Evolutionary conservation across 2,329 filamentous ascomycete species (phyloP).

Genomic region (Plenodomus biglobosus): DNA sequence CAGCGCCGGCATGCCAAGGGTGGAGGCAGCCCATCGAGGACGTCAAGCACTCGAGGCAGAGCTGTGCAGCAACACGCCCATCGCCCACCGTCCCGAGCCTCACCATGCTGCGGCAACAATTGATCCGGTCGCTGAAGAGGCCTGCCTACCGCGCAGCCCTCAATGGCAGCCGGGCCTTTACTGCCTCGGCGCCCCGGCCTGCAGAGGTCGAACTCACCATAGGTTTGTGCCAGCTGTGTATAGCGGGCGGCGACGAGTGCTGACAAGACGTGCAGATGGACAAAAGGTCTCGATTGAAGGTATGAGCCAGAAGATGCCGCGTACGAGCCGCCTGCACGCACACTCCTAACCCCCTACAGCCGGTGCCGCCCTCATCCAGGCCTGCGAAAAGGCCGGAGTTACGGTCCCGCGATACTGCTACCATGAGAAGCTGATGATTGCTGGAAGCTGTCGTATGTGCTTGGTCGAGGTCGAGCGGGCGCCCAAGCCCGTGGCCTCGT

Average conservation of each 20-base stretch:
- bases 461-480: constrained; percentile 95
- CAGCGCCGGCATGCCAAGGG: constrained; percentile 14
- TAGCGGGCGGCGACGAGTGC: constrained; percentile 23
- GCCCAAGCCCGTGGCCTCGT: constrained; percentile 96
- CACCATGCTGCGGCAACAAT: constrained; percentile 65
- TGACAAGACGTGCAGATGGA: constrained; percentile 67
- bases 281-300: constrained; percentile 98
- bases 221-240: constrained; percentile 60
- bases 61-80: constrained; percentile 26
- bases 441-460: constrained; percentile 99
- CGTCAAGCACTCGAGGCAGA: constrained; percentile 19
- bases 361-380: constrained; percentile 95
- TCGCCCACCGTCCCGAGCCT: constrained; percentile 33
- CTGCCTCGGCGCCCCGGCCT: constrained; percentile 73
- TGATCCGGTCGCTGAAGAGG: constrained; percentile 63
- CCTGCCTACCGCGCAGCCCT: constrained; percentile 55
- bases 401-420: constrained; percentile 98
- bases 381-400: constrained; percentile 94
- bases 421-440: constrained; percentile 99
- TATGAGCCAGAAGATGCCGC: constrained; percentile 47
- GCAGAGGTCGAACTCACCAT: constrained; percentile 97
- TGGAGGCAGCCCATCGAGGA: constrained; percentile 20
- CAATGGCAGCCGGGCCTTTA: constrained; percentile 74
- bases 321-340: constrained; percentile 17
- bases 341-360: constrained; percentile 59